Evolutionary conservation across 805 yeast species (phyloP), one percentile per base, ranked within the genome.

Genomic region (Zygotorulaspora danielsina): DNA sequence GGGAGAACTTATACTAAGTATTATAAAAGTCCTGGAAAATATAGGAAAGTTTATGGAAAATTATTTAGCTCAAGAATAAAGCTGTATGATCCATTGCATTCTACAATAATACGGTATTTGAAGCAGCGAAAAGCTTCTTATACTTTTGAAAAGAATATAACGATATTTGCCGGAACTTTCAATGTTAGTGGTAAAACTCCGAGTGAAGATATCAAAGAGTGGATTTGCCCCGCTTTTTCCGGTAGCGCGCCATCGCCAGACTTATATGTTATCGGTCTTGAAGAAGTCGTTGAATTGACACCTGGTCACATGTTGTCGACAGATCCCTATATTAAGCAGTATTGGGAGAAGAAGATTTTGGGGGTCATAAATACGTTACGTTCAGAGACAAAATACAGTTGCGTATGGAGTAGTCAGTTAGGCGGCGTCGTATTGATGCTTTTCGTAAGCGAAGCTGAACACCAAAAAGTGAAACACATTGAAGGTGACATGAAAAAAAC

Each of bases 81-180:
- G 34, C 73, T 90, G n/a, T 84, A 78, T 57, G 97, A 93, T 61
- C 98, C 97, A 0, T 75, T 87, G 21, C 83, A 81, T 50, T 96
- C 87, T 33, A 85, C 74, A 55, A 88, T 93, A 4, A 72, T 78
- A n/a, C 76, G 73, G 16, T 80, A 84, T 50, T 65, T 88, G 45
- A 66, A 66, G 25, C 71, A 74, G 33, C 63, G 74, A 12, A 62
- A 57, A 25, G 53, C 64, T 9, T 72, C 74, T 29, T 93, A 74
- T 56, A 78, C 90, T 1, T 71, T 79, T 8, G 71, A 72, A 38
- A 71, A 74, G 35, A 71, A 77, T 29, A 78, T 87, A 19, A 64
- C 72, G 0, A 71, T 93, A 1, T 86, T 81, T 58, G 76, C 84
- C 0, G 97, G 96, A 0, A 86, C 96, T 0, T 90, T 78, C 58